Evolutionary conservation across 495 filamentous ascomycete species (phyloP).

Genomic region (Trichoderma asperelloides): DNA sequence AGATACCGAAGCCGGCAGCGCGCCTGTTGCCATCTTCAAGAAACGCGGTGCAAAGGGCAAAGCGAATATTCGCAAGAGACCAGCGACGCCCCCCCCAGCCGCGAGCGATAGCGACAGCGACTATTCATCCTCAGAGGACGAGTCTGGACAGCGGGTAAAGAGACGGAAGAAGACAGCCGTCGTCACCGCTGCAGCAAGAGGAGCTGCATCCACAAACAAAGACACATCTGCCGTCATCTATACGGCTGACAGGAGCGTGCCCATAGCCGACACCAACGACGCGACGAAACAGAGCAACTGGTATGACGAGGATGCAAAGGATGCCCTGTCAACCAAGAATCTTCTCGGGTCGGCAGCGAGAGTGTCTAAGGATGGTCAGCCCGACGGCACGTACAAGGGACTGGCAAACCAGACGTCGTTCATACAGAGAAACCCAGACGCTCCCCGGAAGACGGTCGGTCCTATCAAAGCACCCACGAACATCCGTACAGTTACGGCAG

Average conservation of each 20-base stretch:
- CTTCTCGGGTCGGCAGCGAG: conserved; percentile 59
- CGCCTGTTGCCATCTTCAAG: conserved; percentile 67
- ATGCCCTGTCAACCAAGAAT: conserved; percentile 45
- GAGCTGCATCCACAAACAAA: conserved; percentile 26
- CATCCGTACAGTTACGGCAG: conserved; percentile 81
- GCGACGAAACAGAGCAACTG: conserved; percentile 91
- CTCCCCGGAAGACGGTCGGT: conserved; percentile 61
- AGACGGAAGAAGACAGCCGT: conserved; percentile 60
- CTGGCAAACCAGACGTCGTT: conserved; percentile 62
- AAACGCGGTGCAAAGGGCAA: conserved; percentile 72
- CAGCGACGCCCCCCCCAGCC: conserved; percentile 67
- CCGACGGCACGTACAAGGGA: conserved; percentile 69
- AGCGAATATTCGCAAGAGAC: conserved; percentile 71
- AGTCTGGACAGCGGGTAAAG: conserved; percentile 65
- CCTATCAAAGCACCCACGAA: conserved; percentile 86
- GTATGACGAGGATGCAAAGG: conserved; percentile 60
- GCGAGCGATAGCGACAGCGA: conserved; percentile 45
- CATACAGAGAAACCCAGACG: conserved; percentile 76
- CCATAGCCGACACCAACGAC: conserved; percentile 63
- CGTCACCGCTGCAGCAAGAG: conserved; percentile 46
- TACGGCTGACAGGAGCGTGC: conserved; percentile 46
- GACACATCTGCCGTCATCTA: conserved; percentile 48
- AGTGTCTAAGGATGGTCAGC: conserved; percentile 19
- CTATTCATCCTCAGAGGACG: conserved; percentile 71
- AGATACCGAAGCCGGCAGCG: conserved; percentile 22